phyloP scores from a whole-genome alignment of 495 filamentous ascomycete genomes.

The Neohortaea acidophila region DNA sequence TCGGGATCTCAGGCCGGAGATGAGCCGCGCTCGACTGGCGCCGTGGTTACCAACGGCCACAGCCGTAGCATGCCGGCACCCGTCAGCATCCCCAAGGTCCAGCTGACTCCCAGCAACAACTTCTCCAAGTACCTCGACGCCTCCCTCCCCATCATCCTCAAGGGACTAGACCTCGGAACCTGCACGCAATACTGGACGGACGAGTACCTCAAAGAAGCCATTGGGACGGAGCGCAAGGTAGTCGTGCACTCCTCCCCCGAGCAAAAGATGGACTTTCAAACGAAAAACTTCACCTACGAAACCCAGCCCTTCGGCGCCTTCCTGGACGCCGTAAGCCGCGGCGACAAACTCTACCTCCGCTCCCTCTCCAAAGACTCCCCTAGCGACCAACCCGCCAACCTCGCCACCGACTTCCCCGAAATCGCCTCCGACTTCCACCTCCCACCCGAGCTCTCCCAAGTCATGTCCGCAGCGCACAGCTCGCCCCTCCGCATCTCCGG shows the following conservation, averaged over 20 bases:
- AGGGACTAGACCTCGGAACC: conserved; percentile 46
- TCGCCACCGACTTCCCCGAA: conserved; percentile 54
- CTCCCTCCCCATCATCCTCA: conserved; percentile 50
- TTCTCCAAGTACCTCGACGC: conserved; percentile 44
- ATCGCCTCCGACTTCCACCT: conserved; percentile 56
- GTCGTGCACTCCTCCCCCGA: conserved; percentile 52
- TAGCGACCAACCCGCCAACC: conserved; percentile 47
- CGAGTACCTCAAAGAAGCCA: conserved; percentile 47
- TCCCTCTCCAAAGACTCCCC: conserved; percentile 55
- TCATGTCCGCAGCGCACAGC: conserved; percentile 52
- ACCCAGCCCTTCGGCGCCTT: conserved; percentile 56
- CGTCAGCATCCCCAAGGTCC: background rate
- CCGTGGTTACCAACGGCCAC: background rate
- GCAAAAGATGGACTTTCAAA: conserved; percentile 59
- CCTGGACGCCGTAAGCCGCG: conserved; percentile 42
- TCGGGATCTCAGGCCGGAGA: too few relatives aligned
- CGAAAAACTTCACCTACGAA: conserved; percentile 67
- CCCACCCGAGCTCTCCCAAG: conserved; percentile 45
- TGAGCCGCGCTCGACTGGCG: too few relatives aligned
- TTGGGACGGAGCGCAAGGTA: conserved; percentile 53
- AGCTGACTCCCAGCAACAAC: conserved; percentile 25
- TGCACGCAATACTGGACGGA: conserved; percentile 54
- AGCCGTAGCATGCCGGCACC: background rate
- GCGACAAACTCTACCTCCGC: conserved; percentile 59
- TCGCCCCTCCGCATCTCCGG: conserved; percentile 69